A percentile compares a stretch with the other conserved stretches of the same genome.
phyloP scores from a whole-genome alignment of 2,329 filamentous ascomycete genomes.

The Pseudophaeomoniella oleicola region DNA sequence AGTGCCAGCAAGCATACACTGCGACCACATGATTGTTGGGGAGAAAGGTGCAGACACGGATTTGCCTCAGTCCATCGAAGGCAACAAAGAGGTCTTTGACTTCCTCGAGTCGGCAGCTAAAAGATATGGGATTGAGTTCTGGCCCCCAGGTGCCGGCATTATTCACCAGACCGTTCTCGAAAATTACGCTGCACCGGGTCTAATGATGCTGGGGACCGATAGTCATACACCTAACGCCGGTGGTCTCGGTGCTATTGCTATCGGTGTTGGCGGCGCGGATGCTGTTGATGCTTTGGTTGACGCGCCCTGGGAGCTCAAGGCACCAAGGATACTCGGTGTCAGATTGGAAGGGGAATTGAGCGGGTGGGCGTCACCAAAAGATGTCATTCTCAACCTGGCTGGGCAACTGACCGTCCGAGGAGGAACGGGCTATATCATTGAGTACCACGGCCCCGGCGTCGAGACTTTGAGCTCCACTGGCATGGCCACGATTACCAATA shows the following conservation, averaged over 20 bases:
- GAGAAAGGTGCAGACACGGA: slow-evolving; percentile 80
- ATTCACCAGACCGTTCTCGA: slow-evolving; percentile 97
- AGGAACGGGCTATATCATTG: slow-evolving; percentile 86
- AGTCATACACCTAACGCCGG: slow-evolving; percentile 97
- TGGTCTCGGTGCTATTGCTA: slow-evolving; percentile 81
- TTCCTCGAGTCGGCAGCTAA: slow-evolving; percentile 86
- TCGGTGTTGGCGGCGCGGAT: slow-evolving; percentile 93
- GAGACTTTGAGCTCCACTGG: slow-evolving; percentile 81
- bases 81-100: slow-evolving; percentile 95
- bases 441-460: slow-evolving; percentile 85
- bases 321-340: slow-evolving; percentile 78
- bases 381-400: slow-evolving; percentile 81
- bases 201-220: slow-evolving; percentile 98
- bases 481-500: slow-evolving; percentile 84
- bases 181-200: slow-evolving; percentile 90
- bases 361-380: slow-evolving; percentile 90
- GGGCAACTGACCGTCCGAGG: slow-evolving; percentile 84
- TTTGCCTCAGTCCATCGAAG: slow-evolving; percentile 67
- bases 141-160: slow-evolving; percentile 85
- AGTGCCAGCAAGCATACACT: slow-evolving; percentile 94
- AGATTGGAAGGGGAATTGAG: slow-evolving; percentile 67
- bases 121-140: slow-evolving; percentile 90
- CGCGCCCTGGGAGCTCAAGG: slow-evolving; percentile 94
- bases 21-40: slow-evolving; percentile 97
- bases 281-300: slow-evolving; percentile 93